Evolutionary conservation across 2,329 filamentous ascomycete species (phyloP).

Genomic region (Botrytis sinoallii): DNA sequence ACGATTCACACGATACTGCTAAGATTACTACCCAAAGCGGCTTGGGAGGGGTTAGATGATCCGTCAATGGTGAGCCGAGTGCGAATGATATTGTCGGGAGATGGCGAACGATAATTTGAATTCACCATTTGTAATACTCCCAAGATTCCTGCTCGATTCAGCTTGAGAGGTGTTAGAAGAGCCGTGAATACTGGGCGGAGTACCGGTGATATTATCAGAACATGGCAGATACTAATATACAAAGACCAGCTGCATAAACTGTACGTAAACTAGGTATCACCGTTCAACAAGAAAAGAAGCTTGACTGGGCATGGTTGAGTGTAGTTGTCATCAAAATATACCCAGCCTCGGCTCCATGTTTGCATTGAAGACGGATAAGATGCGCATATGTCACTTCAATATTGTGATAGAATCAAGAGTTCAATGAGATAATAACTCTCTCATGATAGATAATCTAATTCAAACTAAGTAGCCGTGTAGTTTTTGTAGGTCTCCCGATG

Average conservation of each 20-base stretch:
- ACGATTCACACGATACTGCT: constrained; percentile 5
- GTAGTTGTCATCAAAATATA: not conserved
- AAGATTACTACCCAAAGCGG: not conserved
- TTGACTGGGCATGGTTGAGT: not conserved
- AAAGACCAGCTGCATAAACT: not conserved
- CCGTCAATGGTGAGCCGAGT: not conserved
- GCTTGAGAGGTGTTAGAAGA: not conserved
- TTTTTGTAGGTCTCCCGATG: not conserved
- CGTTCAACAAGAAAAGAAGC: not conserved
- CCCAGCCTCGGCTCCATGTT: not conserved
- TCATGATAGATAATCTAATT: not conserved
- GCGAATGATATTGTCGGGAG: not conserved
- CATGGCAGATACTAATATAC: not conserved
- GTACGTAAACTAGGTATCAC: not conserved
- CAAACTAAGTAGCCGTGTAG: no score
- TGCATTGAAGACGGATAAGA: not conserved
- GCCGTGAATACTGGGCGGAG: not conserved
- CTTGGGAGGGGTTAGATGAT: not conserved
- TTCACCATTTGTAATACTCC: not conserved
- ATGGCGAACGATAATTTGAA: not conserved
- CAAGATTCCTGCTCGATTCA: not conserved
- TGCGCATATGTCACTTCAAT: not conserved
- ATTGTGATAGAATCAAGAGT: not conserved
- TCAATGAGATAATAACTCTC: not conserved
- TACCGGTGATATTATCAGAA: not conserved